These are phyloP conservation scores for Paramecium tetraurelia DNA, from an alignment of 73 alveolate species.

Conservation along the genomic window DNA sequence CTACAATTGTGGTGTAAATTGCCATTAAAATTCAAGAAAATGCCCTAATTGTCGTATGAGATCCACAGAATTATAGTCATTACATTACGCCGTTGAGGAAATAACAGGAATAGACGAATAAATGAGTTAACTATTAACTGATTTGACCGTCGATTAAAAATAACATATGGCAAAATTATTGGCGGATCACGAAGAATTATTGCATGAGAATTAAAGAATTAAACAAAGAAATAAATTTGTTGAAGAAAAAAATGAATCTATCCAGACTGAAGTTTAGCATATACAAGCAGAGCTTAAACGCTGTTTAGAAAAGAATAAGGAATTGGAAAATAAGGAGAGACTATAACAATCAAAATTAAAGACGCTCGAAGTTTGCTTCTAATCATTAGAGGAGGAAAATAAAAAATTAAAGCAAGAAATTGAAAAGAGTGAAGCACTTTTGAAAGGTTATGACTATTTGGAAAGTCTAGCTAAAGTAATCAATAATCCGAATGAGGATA, in stretches of 20 bases:
- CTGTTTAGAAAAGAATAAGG: neutral
- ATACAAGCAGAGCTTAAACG: neutral
- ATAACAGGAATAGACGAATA: constrained; percentile 11
- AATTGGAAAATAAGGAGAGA: neutral
- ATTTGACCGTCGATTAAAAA: neutral
- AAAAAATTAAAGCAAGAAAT: neutral
- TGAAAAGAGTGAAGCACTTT: neutral
- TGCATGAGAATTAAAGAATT: neutral
- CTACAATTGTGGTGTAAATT: constrained; percentile 3
- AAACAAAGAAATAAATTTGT: neutral
- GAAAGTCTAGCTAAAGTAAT: neutral
- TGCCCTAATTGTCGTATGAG: constrained; percentile 28
- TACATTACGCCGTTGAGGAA: constrained; percentile 12
- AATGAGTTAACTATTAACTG: neutral
- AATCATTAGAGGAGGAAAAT: neutral
- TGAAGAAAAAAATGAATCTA: neutral
- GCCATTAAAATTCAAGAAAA: constrained; percentile 25
- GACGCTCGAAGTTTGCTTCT: neutral
- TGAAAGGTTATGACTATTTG: neutral
- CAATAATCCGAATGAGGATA: neutral
- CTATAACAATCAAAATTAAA: neutral
- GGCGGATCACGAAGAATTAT: neutral
- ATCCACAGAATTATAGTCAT: neutral
- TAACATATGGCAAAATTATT: constrained; percentile 17
- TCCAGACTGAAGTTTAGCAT: neutral